These are phyloP conservation scores for Xylaria curta DNA, from an alignment of 495 filamentous ascomycete species.

Conservation along the genomic window DNA sequence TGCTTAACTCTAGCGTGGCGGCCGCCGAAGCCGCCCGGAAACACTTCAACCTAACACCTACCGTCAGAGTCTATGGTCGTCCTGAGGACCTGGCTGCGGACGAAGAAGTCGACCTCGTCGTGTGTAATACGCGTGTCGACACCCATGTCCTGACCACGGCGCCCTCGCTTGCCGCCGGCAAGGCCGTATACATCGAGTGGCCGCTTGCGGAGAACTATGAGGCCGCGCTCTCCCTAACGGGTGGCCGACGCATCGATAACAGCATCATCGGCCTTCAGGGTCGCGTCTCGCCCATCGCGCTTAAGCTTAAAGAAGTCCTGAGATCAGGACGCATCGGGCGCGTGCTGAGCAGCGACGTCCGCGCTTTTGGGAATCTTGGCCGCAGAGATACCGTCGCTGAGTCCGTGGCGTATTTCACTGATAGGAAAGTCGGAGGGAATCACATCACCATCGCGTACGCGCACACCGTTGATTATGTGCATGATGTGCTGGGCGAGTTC, in stretches of 20 bases:
- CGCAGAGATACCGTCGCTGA: conserved; percentile 42
- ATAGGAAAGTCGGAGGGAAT: conserved; percentile 56
- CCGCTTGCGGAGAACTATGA: conserved; percentile 48
- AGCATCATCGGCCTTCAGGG: conserved; percentile 62
- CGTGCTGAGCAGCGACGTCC: conserved; percentile 59
- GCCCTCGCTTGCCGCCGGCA: conserved; percentile 60
- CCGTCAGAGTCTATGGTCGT: conserved; percentile 58
- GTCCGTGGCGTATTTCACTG: conserved; percentile 51
- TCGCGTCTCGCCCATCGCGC: conserved; percentile 47
- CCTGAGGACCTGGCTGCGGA: conserved; percentile 54
- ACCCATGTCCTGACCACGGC: conserved; percentile 46
- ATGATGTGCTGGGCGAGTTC: conserved; percentile 54
- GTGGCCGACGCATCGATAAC: conserved; percentile 44
- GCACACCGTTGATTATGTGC: conserved; percentile 53
- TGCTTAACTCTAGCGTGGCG: conserved; percentile 61
- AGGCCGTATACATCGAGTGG: conserved; percentile 67
- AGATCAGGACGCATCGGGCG: conserved; percentile 57
- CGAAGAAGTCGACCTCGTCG: conserved; percentile 64
- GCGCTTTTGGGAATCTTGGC: conserved; percentile 45
- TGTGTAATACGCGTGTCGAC: conserved; percentile 61
- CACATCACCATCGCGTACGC: conserved; percentile 58
- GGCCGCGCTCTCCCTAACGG: conserved; percentile 53
- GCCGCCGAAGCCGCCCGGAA: conserved; percentile 57
- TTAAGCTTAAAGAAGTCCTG: conserved; percentile 55
- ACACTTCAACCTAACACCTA: conserved; percentile 49